phyloP scores from a whole-genome alignment of 1,284 basidiomycete species.

The Sporisorium reilianum region DNA sequence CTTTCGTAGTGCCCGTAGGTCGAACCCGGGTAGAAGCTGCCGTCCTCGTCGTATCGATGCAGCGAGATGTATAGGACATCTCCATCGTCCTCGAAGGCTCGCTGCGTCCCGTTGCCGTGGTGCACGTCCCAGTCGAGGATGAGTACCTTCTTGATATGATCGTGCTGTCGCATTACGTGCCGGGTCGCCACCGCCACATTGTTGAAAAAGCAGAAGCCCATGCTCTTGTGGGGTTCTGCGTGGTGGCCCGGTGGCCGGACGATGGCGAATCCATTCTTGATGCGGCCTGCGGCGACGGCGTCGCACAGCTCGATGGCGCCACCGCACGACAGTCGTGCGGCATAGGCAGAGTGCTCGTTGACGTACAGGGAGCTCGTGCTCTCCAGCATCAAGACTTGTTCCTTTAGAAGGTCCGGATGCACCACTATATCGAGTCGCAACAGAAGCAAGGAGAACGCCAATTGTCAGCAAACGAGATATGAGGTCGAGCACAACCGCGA shows the following conservation, averaged over 20 bases:
- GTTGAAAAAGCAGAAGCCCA: conserved; percentile 99
- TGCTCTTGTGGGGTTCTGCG: conserved; percentile 95
- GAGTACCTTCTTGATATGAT: conserved; percentile 77
- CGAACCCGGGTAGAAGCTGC: conserved; percentile 87
- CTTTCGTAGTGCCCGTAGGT: conserved; percentile 87
- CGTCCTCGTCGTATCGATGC: conserved; percentile 86
- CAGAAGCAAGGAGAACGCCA: not conserved
- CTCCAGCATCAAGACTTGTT: conserved; percentile 79
- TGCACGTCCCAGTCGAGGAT: conserved; percentile 99
- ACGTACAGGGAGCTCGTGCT: conserved; percentile 88
- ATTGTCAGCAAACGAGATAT: conserved; percentile 1
- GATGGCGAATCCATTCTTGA: conserved; percentile 92
- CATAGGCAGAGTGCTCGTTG: conserved; percentile 83
- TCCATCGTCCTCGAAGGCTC: conserved; percentile 91
- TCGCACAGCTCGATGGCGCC: conserved; percentile 92
- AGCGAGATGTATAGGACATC: conserved; percentile 94
- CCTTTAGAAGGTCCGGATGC: conserved; percentile 47
- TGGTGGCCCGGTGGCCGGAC: conserved; percentile 98
- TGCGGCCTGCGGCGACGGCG: conserved; percentile 83
- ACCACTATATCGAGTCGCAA: not conserved
- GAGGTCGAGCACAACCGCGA: too few relatives aligned
- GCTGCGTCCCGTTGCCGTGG: conserved; percentile 97
- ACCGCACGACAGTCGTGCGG: conserved; percentile 89
- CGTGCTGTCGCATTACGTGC: conserved; percentile 74
- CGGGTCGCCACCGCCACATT: conserved; percentile 91